Conservation (phyloP, 1,139 yeast species). For the Kodamaea plutei region DNA sequence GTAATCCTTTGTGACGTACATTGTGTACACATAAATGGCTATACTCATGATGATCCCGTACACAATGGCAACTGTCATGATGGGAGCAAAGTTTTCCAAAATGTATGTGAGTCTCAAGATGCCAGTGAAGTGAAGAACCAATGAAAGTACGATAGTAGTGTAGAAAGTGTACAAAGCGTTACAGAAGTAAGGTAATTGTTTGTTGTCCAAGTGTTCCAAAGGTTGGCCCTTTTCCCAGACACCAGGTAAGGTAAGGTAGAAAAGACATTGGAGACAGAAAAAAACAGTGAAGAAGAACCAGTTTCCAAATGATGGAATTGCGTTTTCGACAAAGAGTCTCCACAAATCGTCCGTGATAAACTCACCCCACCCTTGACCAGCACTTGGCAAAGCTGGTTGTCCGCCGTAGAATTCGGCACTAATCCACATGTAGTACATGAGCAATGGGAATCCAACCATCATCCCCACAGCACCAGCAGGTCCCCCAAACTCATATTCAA, state of each 20-base stretch:
- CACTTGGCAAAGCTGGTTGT: constrained; percentile 61
- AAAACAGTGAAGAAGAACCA: constrained; percentile 71
- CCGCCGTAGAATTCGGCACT: constrained; percentile 80
- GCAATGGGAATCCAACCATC: constrained; percentile 86
- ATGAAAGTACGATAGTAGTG: constrained; percentile 53
- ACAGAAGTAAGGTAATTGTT: constrained; percentile 87
- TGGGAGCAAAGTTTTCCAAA: constrained; percentile 79
- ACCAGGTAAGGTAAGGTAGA: constrained; percentile 90
- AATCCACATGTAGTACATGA: constrained; percentile 98
- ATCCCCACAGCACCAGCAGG: constrained; percentile 88
- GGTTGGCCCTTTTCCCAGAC: constrained; percentile 95
- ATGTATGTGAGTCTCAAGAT: constrained; percentile 68
- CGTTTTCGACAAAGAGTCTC: constrained; percentile 49
- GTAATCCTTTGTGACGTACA: constrained; percentile 65
- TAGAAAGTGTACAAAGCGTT: constrained; percentile 87
- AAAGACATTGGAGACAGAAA: constrained; percentile 63
- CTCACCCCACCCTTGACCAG: constrained; percentile 53
- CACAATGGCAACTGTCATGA: constrained; percentile 86
- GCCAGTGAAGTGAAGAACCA: constrained; percentile 68
- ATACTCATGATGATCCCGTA: constrained; percentile 69
- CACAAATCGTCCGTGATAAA: constrained; percentile 46
- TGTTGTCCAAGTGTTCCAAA: constrained; percentile 69
- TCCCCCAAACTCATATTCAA: constrained; percentile 91
- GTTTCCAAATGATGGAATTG: constrained; percentile 63
- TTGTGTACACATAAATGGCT: constrained; percentile 57